phyloP scores from a whole-genome alignment of 1,284 basidiomycete species.

The Microbotryum violaceum region DNA sequence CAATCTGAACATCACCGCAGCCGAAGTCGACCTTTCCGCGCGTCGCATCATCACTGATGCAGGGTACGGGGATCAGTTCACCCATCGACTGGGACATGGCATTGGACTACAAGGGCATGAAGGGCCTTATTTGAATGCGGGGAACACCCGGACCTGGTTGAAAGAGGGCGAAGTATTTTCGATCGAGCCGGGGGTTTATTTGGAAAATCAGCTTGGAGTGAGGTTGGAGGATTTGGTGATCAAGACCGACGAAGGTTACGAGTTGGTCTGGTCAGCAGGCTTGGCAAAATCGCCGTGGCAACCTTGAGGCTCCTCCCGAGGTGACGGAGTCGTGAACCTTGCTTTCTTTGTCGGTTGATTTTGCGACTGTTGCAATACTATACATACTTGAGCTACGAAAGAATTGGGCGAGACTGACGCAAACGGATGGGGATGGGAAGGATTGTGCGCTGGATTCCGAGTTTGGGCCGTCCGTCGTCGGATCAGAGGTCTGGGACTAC shows the following conservation, averaged over 20 bases:
- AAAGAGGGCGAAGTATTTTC: background rate
- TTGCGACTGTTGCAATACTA: no score
- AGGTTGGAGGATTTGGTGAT: constrained; percentile 76
- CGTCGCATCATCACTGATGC: constrained; percentile 48
- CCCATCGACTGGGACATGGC: constrained; percentile 64
- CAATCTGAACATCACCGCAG: constrained; percentile 47
- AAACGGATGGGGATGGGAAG: no score
- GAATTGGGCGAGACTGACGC: no score
- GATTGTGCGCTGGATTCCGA: no score
- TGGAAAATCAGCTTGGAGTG: constrained; percentile 63
- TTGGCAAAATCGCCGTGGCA: constrained; percentile 7
- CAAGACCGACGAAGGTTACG: constrained; percentile 50
- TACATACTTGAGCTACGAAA: no score
- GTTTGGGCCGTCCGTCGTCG: no score
- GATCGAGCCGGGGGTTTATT: background rate
- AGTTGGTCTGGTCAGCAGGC: constrained; percentile 3
- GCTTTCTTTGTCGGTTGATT: no score
- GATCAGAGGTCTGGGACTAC: no score
- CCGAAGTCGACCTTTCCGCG: constrained; percentile 60
- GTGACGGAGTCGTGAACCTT: no score
- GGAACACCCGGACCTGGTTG: background rate
- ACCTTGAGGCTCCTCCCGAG: background rate
- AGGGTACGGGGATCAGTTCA: constrained; percentile 59
- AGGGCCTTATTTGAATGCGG: no score
- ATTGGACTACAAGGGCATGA: background rate